Base-by-base conservation (phyloP, 176 grass and related monocot genomes). In the Aechmea fasciata region DNA sequence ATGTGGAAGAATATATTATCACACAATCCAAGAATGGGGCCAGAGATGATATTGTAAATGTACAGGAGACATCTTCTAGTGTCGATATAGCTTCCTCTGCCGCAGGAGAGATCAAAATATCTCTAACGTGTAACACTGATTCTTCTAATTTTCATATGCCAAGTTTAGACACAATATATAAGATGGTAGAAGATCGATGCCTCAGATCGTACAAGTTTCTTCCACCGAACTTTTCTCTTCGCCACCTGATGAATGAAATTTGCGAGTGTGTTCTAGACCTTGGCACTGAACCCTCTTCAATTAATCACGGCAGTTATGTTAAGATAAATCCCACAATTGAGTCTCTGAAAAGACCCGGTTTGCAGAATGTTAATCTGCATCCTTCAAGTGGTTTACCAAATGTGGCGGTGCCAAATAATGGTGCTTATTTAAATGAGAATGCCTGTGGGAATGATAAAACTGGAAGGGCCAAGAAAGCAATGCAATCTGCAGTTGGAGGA, bases 1-100 rank as follows among this genome's bases (percentile, higher is more conserved):
- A 65, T 28, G 73, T 63, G 15, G 48, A 65, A 24, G 52, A 55
- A 52, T 54, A 67, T 51, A 51, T 66, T 48, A 47, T 69, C 28
- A n/a, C 19, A 52, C 2, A 50, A 10, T 26, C n/a, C 73, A 71
- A 66, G 5, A 75, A 75, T 69, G 52, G 54, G 63, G 49, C 57
- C 48, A 62, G 33, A 79, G 79, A 71, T 65, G 48, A 53, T 53
- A 25, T 80, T 70, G 11, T 71, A 53, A 70, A 54, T 49, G 78
- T 19, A 14, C 77, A 65, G 13, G 81, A 79, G 19, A 41, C 57
- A 68, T 54, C 78, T 77, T 26, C 68, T 51, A 71, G 77, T 24
- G 48, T 87, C 69, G 82, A 83, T 70, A 74, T 90, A 66, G 87
- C 82, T 80, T 96, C 91, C 25, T 87, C 91, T 9, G 50, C 82